Evolutionary conservation across 208 protist species (phyloP).

Genomic region (Baffinella frigidus): DNA sequence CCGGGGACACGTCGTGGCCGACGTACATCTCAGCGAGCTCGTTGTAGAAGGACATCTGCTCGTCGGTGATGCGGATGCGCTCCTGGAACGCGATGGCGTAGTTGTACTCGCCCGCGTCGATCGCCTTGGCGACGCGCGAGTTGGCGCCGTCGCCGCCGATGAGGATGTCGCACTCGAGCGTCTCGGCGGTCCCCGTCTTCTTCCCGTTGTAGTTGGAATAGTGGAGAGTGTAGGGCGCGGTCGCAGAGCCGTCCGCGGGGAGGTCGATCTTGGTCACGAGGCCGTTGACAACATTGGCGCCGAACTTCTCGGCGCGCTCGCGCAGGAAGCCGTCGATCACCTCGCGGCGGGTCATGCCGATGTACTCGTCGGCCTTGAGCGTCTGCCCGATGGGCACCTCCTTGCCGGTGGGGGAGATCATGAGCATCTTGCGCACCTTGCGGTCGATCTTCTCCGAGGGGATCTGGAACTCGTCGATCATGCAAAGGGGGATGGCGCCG

Average conservation of each 20-base stretch:
- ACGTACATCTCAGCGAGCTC: slow-evolving; percentile 71
- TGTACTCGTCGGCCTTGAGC: slow-evolving; percentile 67
- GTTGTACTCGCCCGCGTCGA: slow-evolving; percentile 70
- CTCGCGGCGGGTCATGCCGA: slow-evolving; percentile 68
- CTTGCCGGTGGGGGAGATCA: slow-evolving; percentile 68
- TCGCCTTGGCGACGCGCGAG: slow-evolving; percentile 69
- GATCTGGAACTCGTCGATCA: slow-evolving; percentile 68
- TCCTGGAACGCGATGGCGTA: slow-evolving; percentile 71
- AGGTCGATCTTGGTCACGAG: slow-evolving; percentile 62
- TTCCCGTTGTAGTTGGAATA: slow-evolving; percentile 62
- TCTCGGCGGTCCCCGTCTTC: background rate
- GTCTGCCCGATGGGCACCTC: slow-evolving; percentile 67
- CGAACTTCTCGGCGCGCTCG: slow-evolving; percentile 63
- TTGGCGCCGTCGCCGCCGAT: slow-evolving; percentile 68
- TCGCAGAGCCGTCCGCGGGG: background rate
- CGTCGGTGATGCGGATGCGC: slow-evolving; percentile 66
- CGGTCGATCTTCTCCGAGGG: slow-evolving; percentile 62
- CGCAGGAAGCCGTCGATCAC: slow-evolving; percentile 66
- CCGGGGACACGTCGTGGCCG: slow-evolving; percentile 69
- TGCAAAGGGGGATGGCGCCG: slow-evolving; percentile 69
- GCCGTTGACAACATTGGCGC: slow-evolving; percentile 63
- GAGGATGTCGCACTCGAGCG: slow-evolving; percentile 46
- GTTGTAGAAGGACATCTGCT: slow-evolving; percentile 69
- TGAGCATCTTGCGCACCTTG: slow-evolving; percentile 69
- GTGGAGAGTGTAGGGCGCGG: slow-evolving; percentile 55